These are phyloP conservation scores for Oryza longistaminata DNA, from an alignment of 176 grass and related monocot genomes.

Conservation along the genomic window DNA sequence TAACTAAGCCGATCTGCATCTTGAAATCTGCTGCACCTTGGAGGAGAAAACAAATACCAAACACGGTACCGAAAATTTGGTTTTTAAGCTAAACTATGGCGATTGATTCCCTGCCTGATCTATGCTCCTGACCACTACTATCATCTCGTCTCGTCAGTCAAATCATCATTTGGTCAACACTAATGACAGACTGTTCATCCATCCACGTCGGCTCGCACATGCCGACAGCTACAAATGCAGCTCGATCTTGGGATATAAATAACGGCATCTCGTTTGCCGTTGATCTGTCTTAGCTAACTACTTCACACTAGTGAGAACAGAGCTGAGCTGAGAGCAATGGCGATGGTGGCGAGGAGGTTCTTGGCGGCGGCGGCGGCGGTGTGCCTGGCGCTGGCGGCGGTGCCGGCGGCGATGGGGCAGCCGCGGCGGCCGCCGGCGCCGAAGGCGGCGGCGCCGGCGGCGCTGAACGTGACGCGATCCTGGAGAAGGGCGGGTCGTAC, in stretches of 20 bases:
- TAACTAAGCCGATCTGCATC: constrained; percentile 20
- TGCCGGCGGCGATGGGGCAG: constrained; percentile 24
- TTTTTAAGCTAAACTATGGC: neutral
- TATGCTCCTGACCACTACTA: constrained; percentile 23
- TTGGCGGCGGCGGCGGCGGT: neutral
- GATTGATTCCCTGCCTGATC: neutral
- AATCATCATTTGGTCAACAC: constrained; percentile 36
- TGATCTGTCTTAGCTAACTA: no score
- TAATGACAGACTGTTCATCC: constrained; percentile 15
- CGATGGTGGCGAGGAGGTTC: neutral
- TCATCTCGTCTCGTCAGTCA: neutral
- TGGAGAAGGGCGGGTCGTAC: constrained; percentile 71
- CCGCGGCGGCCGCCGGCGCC: constrained; percentile 40
- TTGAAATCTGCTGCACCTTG: neutral
- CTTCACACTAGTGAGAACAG: neutral
- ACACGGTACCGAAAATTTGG: constrained; percentile 15
- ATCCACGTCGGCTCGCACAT: neutral
- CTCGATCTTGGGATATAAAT: neutral
- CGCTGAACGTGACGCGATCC: constrained; percentile 77
- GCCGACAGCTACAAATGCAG: constrained; percentile 17
- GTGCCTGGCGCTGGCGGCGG: constrained; percentile 19
- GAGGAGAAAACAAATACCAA: neutral
- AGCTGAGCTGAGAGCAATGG: neutral
- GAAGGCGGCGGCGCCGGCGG: constrained; percentile 37
- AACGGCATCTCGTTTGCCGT: neutral